phyloP scores from a whole-genome alignment of 768 basidiomycete genomes.

The Agaricus subrufescens region DNA sequence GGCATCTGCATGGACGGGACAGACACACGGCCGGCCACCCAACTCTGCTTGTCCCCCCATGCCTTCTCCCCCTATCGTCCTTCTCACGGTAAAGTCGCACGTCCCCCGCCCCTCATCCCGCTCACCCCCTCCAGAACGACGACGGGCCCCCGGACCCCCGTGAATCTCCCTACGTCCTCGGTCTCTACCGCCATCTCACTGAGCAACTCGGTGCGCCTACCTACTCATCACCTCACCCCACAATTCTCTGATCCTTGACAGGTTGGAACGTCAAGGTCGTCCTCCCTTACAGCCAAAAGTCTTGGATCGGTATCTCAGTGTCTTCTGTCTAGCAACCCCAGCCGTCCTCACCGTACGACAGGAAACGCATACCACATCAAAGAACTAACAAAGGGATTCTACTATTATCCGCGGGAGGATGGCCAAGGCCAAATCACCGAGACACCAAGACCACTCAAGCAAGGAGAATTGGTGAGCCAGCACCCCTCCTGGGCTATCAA shows the following conservation, averaged over 20 bases:
- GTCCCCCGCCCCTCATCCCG: background rate
- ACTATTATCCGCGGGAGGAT: slow-evolving; percentile 75
- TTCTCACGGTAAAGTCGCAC: slow-evolving; percentile 32
- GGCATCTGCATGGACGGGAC: slow-evolving; percentile 11
- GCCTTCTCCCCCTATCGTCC: slow-evolving; percentile 25
- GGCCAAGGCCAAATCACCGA: slow-evolving; percentile 64
- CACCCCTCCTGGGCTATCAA: background rate
- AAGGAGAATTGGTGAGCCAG: slow-evolving; percentile 59
- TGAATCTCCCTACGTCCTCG: slow-evolving; percentile 74
- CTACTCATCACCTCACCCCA: no score
- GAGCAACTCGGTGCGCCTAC: slow-evolving; percentile 48
- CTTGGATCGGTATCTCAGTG: slow-evolving; percentile 69
- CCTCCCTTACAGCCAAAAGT: slow-evolving; percentile 76
- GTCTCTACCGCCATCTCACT: slow-evolving; percentile 60
- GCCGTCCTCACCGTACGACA: slow-evolving; percentile 21
- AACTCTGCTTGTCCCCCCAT: slow-evolving; percentile 4
- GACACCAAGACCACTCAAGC: slow-evolving; percentile 59
- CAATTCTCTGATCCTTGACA: slow-evolving; percentile 16
- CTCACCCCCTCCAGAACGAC: slow-evolving; percentile 55
- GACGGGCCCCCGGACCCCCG: slow-evolving; percentile 68
- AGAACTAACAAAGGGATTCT: slow-evolving; percentile 63
- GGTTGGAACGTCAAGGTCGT: slow-evolving; percentile 82
- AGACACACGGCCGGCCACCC: slow-evolving; percentile 7
- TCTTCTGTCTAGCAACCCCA: background rate
- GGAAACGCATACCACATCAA: slow-evolving; percentile 81